Base-by-base conservation (phyloP, 352 stramenopile species). In the Pythium plurisporium region DNA sequence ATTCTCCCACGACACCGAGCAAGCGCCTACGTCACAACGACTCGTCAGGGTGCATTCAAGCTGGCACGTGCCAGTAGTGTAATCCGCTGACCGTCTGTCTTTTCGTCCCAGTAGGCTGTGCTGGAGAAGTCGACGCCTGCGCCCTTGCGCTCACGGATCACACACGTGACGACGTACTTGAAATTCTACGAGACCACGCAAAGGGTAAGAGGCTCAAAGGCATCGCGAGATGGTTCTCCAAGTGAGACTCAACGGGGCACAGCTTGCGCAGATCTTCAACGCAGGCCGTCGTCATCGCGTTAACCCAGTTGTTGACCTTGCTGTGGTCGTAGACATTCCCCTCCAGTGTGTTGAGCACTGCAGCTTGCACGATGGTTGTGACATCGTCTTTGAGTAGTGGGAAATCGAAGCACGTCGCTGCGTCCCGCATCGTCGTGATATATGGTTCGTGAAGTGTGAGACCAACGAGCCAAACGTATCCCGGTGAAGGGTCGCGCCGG, bases 131-230 rank as follows among this genome's bases (percentile, higher is more conserved):
- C 79, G 31, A 90, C 27, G 10, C 82, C 79, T 11, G 55, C 78
- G 15, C 76, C 78, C 40, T 89, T 89, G 46, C 75, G 73, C 58
- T 92, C 78, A 1, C 76, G 70, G 34, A 92, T 59, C 46, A 78
- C 73, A 44, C 79, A 90, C 43, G 78, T 83, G 5, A 89, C 78
- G 33, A 92, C 82, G 63, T 87, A 92, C 65, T 92, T 92, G 76
- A 92, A 92, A 59, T 92, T 86, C 82, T 92, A 52, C 17, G 33
- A 3, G 14, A n/a, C 19, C 22, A 14, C 36, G 22, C 36, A n/a
- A n/a, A n/a, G n/a, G n/a, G n/a, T n/a, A n/a, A n/a, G n/a, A n/a
- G n/a, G n/a, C n/a, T n/a, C n/a, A n/a, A n/a, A n/a, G n/a, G n/a
- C n/a, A n/a, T n/a, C n/a, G n/a, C n/a, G n/a, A n/a, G n/a, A n/a